Base-by-base conservation (phyloP, 139 green algal species). In the Eudorina sp. region DNA sequence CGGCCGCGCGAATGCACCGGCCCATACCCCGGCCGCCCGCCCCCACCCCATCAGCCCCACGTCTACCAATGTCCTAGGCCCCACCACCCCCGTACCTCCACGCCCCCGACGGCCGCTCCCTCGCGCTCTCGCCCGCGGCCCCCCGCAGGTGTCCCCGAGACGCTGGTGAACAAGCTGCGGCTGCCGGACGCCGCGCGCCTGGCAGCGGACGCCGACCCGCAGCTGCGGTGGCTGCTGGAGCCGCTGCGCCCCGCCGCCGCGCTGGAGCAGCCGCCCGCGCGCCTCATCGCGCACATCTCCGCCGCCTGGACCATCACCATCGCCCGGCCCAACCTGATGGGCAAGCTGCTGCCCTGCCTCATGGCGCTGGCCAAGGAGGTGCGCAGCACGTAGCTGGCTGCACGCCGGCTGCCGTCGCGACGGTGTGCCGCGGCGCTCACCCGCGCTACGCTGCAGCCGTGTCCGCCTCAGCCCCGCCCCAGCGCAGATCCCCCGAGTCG, bases 291-390 rank as follows among this genome's bases (percentile, higher is more conserved):
- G 13, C 72, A 82, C 48, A 77, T 91, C 45, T 58, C 64, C 23
- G 58, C 80, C 8, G 73, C 82, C 25, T 69, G 81, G 45, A 31
- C 53, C 51, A 78, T 91, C 7, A 75, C 53, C 25, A 70, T 91
- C 21, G 68, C 81, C 21, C 80, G 88, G 43, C 88, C 88, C 19
- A 62, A 79, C 51, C 41, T 86, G 27, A 68, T 91, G 81, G 88
- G 88, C 43, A 86, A 86, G 53, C 46, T 91, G 31, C 72, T 91
- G 58, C 88, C 88, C 31, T 27, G 16, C 23, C 73, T 91, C 2
- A 76, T 91, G 43, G n/a, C 46, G 43, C 88, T 91, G 73, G 88
- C 88, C 11, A 89, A 91, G 58, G 88, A 91, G 72, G 88, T 91
- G 58, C 72, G 72, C n/a, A 5, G n/a, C n/a, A n/a, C n/a, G n/a